phyloP scores from a whole-genome alignment of 768 basidiomycete species.

The Mycena galericulata region DNA sequence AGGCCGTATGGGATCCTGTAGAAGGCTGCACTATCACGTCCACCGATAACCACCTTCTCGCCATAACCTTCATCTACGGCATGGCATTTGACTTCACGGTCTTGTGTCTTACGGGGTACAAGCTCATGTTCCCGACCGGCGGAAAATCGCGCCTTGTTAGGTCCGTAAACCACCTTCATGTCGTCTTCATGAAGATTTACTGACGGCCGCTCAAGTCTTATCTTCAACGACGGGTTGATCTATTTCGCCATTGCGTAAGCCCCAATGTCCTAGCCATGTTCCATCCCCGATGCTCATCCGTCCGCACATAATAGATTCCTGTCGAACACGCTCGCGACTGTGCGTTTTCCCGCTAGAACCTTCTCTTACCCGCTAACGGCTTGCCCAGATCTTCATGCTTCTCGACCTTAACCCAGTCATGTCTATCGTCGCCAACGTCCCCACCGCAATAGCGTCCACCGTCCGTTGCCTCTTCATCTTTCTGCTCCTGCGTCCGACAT shows the following conservation, averaged over 20 bases:
- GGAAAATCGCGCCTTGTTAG: conserved; percentile 70
- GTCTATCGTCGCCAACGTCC: conserved; percentile 68
- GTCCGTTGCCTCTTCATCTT: conserved; percentile 49
- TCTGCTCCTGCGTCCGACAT: neutral
- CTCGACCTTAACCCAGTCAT: conserved; percentile 65
- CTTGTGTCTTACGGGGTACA: conserved; percentile 69
- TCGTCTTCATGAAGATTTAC: no score
- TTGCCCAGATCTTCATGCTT: conserved; percentile 59
- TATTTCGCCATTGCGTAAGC: conserved; percentile 79
- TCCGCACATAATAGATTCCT: conserved; percentile 61
- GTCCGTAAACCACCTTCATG: no score
- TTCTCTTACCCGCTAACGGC: conserved; percentile 8
- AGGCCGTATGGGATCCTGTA: conserved; percentile 64
- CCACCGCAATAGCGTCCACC: conserved; percentile 69
- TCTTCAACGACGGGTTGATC: conserved; percentile 80
- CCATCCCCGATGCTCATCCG: conserved; percentile 28
- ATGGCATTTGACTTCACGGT: conserved; percentile 80
- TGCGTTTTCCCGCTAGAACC: conserved; percentile 33
- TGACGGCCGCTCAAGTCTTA: no score
- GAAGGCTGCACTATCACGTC: conserved; percentile 68
- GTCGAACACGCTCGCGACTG: conserved; percentile 71
- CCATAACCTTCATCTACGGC: conserved; percentile 77
- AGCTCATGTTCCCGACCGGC: conserved; percentile 60
- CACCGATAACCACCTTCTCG: conserved; percentile 70
- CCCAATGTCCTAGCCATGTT: conserved; percentile 5